phyloP scores from a whole-genome alignment of 2,329 filamentous ascomycete genomes.

The Fonsecaea pugnacius region DNA sequence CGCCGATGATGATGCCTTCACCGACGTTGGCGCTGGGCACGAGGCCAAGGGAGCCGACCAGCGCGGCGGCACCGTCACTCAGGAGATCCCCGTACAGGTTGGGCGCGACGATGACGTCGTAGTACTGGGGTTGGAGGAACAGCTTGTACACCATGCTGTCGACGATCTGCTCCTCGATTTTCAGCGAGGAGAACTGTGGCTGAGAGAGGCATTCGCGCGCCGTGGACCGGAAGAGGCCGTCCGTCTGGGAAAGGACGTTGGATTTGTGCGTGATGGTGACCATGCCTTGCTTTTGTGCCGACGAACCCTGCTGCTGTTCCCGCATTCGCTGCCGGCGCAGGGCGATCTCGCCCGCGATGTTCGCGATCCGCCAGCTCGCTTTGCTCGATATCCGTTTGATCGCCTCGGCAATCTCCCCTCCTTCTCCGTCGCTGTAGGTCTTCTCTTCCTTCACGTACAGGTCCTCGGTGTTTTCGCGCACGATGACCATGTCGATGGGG shows the following conservation, averaged over 20 bases:
- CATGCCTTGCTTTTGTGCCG: slow-evolving; percentile 61
- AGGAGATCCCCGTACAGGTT: slow-evolving; percentile 98
- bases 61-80: slow-evolving; percentile 90
- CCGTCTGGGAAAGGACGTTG: slow-evolving; percentile 94
- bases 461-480: slow-evolving; percentile 98
- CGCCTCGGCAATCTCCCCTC: slow-evolving; percentile 87
- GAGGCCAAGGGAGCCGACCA: slow-evolving; percentile 88
- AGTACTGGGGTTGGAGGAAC: slow-evolving; percentile 90
- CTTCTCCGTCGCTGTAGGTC: slow-evolving; percentile 70
- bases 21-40: slow-evolving; percentile 96
- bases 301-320: slow-evolving; percentile 45
- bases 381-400: slow-evolving; percentile 95
- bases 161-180: slow-evolving; percentile 95
- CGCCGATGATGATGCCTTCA: slow-evolving; percentile 90
- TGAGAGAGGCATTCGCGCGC: slow-evolving; percentile 73
- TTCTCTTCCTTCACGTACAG: slow-evolving; percentile 97
- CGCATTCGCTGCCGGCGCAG: slow-evolving; percentile 82
- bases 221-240: slow-evolving; percentile 88
- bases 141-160: slow-evolving; percentile 99
- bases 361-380: slow-evolving; percentile 82
- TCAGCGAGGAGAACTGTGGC: slow-evolving; percentile 65
- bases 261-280: slow-evolving; percentile 99
- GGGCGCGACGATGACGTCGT: slow-evolving; percentile 97
- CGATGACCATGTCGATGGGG: slow-evolving; percentile 95
- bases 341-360: slow-evolving; percentile 94